phyloP scores from a whole-genome alignment of 108 stramenopile genomes.

The Phaeodactylum tricornutum region DNA sequence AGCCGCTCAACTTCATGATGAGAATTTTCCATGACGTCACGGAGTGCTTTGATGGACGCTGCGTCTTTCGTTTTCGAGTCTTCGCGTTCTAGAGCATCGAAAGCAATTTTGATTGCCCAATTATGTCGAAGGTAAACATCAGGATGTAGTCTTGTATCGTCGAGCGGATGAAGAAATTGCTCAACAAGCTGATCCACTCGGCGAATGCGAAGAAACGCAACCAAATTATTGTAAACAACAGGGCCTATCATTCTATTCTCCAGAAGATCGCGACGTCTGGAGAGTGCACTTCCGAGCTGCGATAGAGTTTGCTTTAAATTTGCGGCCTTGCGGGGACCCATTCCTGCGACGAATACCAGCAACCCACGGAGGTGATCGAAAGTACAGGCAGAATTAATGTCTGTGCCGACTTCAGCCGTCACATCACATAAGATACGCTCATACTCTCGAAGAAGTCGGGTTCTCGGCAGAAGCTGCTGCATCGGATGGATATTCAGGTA shows the following conservation, averaged over 20 bases:
- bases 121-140: conserved; percentile 72
- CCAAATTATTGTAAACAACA: conserved; percentile 86
- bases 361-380: conserved; percentile 66
- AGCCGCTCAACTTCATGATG: conserved; percentile 60
- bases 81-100: conserved; percentile 68
- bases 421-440: conserved; percentile 78
- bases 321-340: conserved; percentile 90
- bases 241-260: conserved; percentile 62
- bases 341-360: conserved; percentile 86
- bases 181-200: conserved; percentile 41
- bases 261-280: conserved; percentile 49
- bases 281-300: conserved; percentile 54
- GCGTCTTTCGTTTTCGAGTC: conserved; percentile 31
- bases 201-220: conserved; percentile 79
- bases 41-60: conserved; percentile 53
- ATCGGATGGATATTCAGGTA: conserved; percentile 85
- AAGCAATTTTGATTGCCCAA: conserved; percentile 82
- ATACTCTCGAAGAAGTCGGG: conserved; percentile 63
- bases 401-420: conserved; percentile 83
- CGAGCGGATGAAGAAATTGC: conserved; percentile 72
- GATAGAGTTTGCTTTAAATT: conserved; percentile 68
- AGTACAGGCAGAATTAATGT: conserved; percentile 66
- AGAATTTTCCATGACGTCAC: conserved; percentile 78
- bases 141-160: conserved; percentile 85
- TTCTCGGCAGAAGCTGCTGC: conserved; percentile 76